Conservation (phyloP, 495 filamentous ascomycete species). For the Echria macrotheca region DNA sequence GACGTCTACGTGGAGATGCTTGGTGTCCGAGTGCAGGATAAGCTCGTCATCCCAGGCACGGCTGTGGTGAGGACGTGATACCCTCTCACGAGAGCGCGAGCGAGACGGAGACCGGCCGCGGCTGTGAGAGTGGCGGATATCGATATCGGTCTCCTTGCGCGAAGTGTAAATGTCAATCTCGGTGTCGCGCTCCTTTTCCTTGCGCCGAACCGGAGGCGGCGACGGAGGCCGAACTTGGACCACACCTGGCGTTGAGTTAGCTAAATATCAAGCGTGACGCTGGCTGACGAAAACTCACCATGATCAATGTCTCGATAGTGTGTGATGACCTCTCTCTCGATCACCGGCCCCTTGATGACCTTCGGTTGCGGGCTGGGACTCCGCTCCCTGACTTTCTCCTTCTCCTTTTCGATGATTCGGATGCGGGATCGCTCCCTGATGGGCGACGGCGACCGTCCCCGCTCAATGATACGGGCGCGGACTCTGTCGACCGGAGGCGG, state of each 20-base stretch:
- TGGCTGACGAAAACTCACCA: conserved; percentile 44
- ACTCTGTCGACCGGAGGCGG: conserved; percentile 25
- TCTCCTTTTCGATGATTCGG: conserved; percentile 39
- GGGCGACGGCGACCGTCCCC: conserved; percentile 40
- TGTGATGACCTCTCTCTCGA: conserved; percentile 76
- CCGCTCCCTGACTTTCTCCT: conserved; percentile 36
- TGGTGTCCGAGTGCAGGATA: conserved; percentile 47
- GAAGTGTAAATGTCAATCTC: conserved; percentile 52
- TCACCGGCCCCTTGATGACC: conserved; percentile 60
- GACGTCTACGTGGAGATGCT: conserved; percentile 53
- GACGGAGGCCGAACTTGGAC: conserved; percentile 39
- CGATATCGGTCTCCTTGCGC: conserved; percentile 43
- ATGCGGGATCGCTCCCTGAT: conserved; percentile 31
- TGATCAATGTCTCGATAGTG: conserved; percentile 87
- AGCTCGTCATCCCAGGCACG: conserved; percentile 36
- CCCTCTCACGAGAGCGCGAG: conserved; percentile 31
- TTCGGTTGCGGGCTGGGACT: conserved; percentile 45
- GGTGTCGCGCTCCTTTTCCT: conserved; percentile 32
- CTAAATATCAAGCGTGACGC: not conserved
- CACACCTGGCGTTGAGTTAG: conserved; percentile 33
- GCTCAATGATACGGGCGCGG: conserved; percentile 37
- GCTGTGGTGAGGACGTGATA: conserved; percentile 17
- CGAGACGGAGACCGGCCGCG: conserved; percentile 25
- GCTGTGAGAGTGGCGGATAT: conserved; percentile 35
- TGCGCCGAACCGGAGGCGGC: conserved; percentile 35